These are phyloP conservation scores for Syncephalastrum sp. DNA, from an alignment of 371 early-diverging fungal species.

Conservation along the genomic window DNA sequence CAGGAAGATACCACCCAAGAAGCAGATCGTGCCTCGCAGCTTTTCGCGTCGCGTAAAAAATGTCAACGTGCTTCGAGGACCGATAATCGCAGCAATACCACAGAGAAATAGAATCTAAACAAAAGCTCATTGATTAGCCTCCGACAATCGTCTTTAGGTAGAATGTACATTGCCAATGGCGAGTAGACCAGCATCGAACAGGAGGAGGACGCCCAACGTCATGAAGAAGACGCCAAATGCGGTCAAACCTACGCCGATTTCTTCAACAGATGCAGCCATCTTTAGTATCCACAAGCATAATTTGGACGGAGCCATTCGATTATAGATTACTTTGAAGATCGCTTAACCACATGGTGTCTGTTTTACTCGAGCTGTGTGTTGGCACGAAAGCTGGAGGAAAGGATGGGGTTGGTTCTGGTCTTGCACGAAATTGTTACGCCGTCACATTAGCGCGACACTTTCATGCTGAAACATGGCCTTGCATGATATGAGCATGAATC, in stretches of 20 bases:
- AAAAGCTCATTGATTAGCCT: background rate
- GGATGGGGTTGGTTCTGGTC: no score
- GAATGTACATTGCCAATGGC: conserved; percentile 92
- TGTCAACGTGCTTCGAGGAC: conserved; percentile 75
- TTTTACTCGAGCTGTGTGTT: background rate
- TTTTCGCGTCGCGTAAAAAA: conserved; percentile 87
- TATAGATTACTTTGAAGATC: conserved; percentile 73
- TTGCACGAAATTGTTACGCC: no score
- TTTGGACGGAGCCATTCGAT: no score
- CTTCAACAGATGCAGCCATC: conserved; percentile 35
- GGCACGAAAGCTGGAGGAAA: no score
- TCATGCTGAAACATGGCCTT: no score
- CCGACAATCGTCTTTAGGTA: background rate
- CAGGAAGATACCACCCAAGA: conserved; percentile 87
- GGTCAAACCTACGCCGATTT: conserved; percentile 95
- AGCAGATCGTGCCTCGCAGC: conserved; percentile 85
- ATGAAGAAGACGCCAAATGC: conserved; percentile 95
- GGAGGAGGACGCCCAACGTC: conserved; percentile 85
- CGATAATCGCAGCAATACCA: conserved; percentile 89
- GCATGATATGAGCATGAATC: no score
- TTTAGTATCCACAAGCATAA: no score
- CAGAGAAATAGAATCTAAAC: conserved; percentile 84
- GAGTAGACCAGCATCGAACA: conserved; percentile 94
- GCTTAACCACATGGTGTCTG: conserved; percentile 70
- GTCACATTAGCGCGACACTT: no score